Conservation (phyloP, 305 asterid genomes). For the Solanum hybrid region DNA sequence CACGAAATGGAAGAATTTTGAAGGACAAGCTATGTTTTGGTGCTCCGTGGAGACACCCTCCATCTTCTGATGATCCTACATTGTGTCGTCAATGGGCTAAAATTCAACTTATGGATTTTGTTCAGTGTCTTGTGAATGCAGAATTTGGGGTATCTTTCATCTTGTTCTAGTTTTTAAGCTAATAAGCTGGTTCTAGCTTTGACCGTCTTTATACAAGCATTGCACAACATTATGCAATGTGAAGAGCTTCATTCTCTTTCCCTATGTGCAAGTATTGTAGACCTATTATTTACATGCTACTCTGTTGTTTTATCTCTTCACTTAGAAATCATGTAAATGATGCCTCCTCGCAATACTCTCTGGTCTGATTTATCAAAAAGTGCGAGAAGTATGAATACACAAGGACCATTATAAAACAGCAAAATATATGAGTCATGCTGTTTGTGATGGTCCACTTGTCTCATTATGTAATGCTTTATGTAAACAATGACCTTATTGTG, state of each 20-base stretch:
- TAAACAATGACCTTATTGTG: neutral
- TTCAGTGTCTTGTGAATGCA: constrained; percentile 68
- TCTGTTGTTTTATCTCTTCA: neutral
- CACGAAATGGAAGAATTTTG: constrained; percentile 50
- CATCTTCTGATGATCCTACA: constrained; percentile 28
- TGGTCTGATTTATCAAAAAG: neutral
- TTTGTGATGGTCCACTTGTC: neutral
- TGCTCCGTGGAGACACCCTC: constrained; percentile 95
- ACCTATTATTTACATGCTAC: neutral
- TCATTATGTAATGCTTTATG: neutral
- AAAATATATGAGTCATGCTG: neutral
- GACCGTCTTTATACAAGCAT: constrained; percentile 1
- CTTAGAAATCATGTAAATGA: neutral
- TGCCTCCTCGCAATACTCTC: neutral
- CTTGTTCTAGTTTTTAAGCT: neutral
- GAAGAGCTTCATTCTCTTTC: neutral
- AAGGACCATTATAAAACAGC: neutral
- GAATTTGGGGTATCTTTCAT: constrained; percentile 65
- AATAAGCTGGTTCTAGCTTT: constrained; percentile 6
- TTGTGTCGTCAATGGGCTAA: constrained; percentile 55
- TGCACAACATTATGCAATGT: neutral
- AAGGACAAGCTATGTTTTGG: constrained; percentile 69
- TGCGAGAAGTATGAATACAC: neutral
- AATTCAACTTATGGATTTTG: constrained; percentile 86
- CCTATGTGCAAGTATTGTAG: neutral